Base-by-base conservation (phyloP, 192 early-diverging fungal species). In the Coemansia sp. region DNA sequence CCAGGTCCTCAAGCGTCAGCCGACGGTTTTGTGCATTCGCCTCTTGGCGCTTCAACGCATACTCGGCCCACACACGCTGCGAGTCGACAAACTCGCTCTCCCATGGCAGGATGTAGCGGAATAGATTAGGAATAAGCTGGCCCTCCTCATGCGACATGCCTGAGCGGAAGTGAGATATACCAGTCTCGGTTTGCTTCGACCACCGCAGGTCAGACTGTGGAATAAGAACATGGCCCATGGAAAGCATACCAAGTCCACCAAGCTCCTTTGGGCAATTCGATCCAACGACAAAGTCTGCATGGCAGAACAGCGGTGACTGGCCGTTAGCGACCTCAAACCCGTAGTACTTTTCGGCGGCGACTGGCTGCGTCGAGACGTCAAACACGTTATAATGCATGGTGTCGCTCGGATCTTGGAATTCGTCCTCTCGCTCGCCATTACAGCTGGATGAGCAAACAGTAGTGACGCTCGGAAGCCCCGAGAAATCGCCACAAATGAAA, bases 71-170 rank as follows among this genome's bases (percentile, higher is more conserved):
- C 10, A 97, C 97, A 65, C 97, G 91, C 77, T 97, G 97, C 19
- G 95, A 97, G 67, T 99, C 97, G 66, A 95, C 89, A 76, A 99
- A 97, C 82, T 99, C 97, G 56, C 95, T 96, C 78, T 96, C 93
- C 97, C 97, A 99, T 10, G 97, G 96, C 77, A 94, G 91, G 43
- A 99, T 87, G 78, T 99, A 99, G 58, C 97, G 89, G 83, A 94
- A 95, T 84, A 99, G 74, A 79, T 96, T 97, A 56, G 97, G 97
- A 61, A 99, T 96, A 61, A 96, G 85, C 69, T 95, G 93, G 68
- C 95, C 97, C 77, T 96, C 95, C 61, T 92, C 95, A 64, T 97
- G 95, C 40, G 91, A 91, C 95, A 99, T 97, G 71, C 97, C 97
- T 20, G 93, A 92, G 35, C 95, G 90, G 89, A 97, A 99, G 65